These are phyloP conservation scores for Isatis lusitanica DNA, from an alignment of 441 rosid species.

Conservation along the genomic window DNA sequence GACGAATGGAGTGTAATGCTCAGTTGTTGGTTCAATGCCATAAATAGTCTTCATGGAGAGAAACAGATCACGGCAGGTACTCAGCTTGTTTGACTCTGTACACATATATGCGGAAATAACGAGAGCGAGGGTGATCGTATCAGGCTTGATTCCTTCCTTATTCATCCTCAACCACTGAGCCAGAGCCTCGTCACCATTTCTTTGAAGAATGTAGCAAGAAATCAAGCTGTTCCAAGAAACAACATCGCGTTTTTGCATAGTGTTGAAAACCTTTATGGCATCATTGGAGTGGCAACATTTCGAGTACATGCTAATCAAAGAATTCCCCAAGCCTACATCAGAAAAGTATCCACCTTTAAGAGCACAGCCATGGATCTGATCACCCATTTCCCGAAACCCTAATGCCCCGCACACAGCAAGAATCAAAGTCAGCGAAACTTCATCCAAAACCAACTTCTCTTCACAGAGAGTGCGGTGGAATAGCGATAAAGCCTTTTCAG, in stretches of 20 bases:
- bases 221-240: constrained; percentile 83
- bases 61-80: constrained; percentile 59
- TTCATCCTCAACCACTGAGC: constrained; percentile 60
- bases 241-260: constrained; percentile 50
- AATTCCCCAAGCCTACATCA: constrained; percentile 62
- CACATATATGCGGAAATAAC: constrained; percentile 59
- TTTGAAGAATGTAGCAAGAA: constrained; percentile 63
- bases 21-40: constrained; percentile 57
- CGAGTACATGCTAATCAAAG: constrained; percentile 71
- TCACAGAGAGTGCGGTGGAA: constrained; percentile 43
- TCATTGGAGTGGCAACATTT: constrained; percentile 51
- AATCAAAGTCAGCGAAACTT: constrained; percentile 54
- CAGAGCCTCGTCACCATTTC: constrained; percentile 68
- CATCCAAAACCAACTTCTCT: constrained; percentile 57
- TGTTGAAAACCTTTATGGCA: constrained; percentile 55
- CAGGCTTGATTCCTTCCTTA: constrained; percentile 48
- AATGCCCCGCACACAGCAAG: constrained; percentile 71
- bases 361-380: constrained; percentile 66
- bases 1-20: constrained; percentile 70
- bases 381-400: constrained; percentile 68
- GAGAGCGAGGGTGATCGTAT: constrained; percentile 50
- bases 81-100: constrained; percentile 52
- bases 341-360: constrained; percentile 53
- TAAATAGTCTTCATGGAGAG: constrained; percentile 50
- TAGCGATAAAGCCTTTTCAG: constrained; percentile 61